A percentile compares a stretch with the other conserved stretches of the same genome.
Conservation (phyloP, 495 filamentous ascomycete genomes). For the Bathelium albidoporum region DNA sequence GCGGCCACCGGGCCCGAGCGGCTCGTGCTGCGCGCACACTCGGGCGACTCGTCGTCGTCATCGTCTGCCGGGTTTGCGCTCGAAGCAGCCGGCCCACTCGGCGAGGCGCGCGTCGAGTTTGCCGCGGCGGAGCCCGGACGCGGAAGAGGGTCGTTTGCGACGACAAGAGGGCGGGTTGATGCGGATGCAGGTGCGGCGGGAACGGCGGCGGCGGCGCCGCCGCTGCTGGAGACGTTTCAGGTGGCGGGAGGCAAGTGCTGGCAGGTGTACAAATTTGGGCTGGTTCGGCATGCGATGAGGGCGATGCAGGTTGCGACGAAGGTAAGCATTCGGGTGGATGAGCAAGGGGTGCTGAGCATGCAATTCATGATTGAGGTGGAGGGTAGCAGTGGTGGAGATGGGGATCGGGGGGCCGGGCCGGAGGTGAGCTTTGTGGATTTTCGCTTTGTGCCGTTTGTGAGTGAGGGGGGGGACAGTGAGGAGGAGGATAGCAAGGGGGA, state of each 20-base stretch:
- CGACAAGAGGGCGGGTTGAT: conserved; percentile 19
- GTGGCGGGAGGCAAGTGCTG: conserved; percentile 39
- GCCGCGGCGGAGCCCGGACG: conserved; percentile 30
- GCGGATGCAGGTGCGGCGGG: conserved; percentile 26
- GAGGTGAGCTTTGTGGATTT: conserved; percentile 67
- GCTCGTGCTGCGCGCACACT: conserved; percentile 43
- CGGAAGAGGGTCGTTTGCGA: conserved; percentile 31
- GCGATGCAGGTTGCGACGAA: conserved; percentile 89
- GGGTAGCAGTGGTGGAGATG: conserved; percentile 32
- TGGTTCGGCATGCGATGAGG: conserved; percentile 70
- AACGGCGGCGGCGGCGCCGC: conserved; percentile 15
- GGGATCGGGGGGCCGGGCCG: conserved; percentile 16
- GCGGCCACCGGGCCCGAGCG: conserved; percentile 54
- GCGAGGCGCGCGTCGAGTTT: conserved; percentile 77
- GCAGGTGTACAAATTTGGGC: conserved; percentile 66
- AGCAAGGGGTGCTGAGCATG: conserved; percentile 79
- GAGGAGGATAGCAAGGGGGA: conserved; percentile 33
- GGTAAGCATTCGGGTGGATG: conserved; percentile 80
- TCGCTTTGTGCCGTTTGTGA: conserved; percentile 58
- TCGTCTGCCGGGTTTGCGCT: conserved; percentile 55
- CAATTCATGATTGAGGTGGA: conserved; percentile 92
- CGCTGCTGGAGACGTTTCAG: conserved; percentile 64
- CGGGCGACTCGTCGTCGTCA: conserved; percentile 18
- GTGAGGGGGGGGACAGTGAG: conserved; percentile 45
- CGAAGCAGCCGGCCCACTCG: conserved; percentile 61